Percentiles rank a stretch among this genome's conserved stretches.
Evolutionary conservation across 768 basidiomycete genomes (phyloP).

Genomic region (Mycena indigotica): DNA sequence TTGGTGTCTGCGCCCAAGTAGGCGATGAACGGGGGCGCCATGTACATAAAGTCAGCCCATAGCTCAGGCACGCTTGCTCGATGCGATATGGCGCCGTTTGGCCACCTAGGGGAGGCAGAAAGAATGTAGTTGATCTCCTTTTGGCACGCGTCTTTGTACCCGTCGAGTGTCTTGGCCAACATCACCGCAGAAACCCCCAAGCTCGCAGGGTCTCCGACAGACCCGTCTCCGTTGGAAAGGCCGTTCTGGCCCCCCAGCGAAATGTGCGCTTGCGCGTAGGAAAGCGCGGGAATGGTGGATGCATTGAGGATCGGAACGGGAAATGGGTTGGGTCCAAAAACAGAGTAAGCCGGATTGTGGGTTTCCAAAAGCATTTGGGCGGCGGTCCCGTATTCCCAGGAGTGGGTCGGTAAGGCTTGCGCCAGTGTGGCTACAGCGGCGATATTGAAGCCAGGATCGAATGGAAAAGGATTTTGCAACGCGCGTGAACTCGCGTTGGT

Average conservation of each 20-base stretch:
- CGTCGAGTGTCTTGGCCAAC: constrained; percentile 38
- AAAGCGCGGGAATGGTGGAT: constrained; percentile 17
- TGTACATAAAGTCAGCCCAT: constrained; percentile 60
- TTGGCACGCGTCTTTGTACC: constrained; percentile 39
- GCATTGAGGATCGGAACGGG: constrained; percentile 22
- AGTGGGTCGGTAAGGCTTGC: constrained; percentile 27
- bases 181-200: constrained; percentile 46
- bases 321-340: constrained; percentile 31
- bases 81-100: constrained; percentile 56
- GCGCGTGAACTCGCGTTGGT: not conserved
- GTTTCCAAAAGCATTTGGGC: constrained; percentile 30
- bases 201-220: constrained; percentile 59
- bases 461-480: constrained; percentile 10
- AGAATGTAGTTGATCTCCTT: constrained; percentile 48
- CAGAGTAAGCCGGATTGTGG: constrained; percentile 28
- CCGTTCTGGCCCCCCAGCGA: constrained; percentile 29
- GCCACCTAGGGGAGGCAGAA: constrained; percentile 38
- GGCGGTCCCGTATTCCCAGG: constrained; percentile 35
- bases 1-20: constrained; percentile 47
- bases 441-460: constrained; percentile 31
- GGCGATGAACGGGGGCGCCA: constrained; percentile 60
- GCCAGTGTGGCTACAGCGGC: constrained; percentile 23
- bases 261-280: constrained; percentile 23
- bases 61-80: constrained; percentile 47
- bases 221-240: constrained; percentile 44